Base-by-base conservation (phyloP, 495 filamentous ascomycete species). In the Pyrenopolyporus hunteri region DNA sequence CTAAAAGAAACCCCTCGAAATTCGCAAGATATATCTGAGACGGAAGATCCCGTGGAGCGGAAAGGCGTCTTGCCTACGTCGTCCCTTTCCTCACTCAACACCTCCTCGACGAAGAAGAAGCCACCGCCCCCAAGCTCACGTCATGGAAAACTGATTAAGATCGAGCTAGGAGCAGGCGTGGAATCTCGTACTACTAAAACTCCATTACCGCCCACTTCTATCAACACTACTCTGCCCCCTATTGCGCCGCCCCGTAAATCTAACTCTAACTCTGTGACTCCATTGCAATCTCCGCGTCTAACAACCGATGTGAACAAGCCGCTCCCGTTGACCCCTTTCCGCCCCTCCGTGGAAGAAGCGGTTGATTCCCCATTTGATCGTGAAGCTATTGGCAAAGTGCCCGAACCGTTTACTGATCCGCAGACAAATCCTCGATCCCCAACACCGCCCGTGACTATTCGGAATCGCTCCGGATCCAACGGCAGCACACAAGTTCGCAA, bases 81-180 rank as follows among this genome's bases (percentile, higher is more conserved):
- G 11, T 58, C 64, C 33, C 52, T 66, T 36, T 37, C 60, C n/a
- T 22, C 60, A 0, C 16, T 16, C 6, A 56, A 70, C 4, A 67
- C 68, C 7, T 31, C 64, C 14, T 68, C 70, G 2, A 25, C 54
- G 11, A 64, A 70, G 46, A 75, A 74, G 64, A 76, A 76, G 49
- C 76, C 74, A 23, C 83, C 84, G 11, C 81, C 83, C 19, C 86
- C 87, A 1, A 86, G 75, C 63, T 86, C 80, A 33, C 82, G 87
- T 51, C 87, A 89, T 73, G 88, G 88, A 4, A 88, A 86, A 68
- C 73, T 84, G n/a, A 88, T 90, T 36, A 83, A 76, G 59, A 59
- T 72, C 19, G 74, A 70, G 52, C 60, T 70, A 19, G 69, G 69
- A 17, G 44, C 54, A 25, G 66, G 63, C 26, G 64, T 42, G 66